Evolutionary conservation across 202 grass and related monocot genomes (phyloP).

Genomic region (Hordeum pubiflorum): DNA sequence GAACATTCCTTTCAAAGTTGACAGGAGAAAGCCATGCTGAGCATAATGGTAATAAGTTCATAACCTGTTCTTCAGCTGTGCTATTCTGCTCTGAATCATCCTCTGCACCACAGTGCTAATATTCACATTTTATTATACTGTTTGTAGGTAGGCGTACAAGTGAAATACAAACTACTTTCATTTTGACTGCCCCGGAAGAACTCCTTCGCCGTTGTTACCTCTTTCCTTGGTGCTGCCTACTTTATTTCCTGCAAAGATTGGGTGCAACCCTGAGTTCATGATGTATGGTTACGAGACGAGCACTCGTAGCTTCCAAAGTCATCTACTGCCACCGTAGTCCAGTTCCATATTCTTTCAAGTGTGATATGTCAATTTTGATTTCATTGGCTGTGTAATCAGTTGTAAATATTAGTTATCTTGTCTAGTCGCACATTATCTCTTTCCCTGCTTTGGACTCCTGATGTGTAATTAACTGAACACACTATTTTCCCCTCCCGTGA

Average conservation of each 20-base stretch:
- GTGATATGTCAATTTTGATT: background rate
- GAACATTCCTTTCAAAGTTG: slow-evolving; percentile 85
- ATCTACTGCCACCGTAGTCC: background rate
- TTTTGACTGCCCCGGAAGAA: background rate
- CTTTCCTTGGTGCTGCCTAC: background rate
- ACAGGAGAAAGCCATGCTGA: slow-evolving; percentile 84
- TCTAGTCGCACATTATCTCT: background rate
- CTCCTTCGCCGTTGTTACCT: background rate
- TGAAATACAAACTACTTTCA: background rate
- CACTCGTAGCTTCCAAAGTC: background rate
- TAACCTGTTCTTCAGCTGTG: background rate
- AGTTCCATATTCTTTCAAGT: slow-evolving; percentile 11
- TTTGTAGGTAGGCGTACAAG: slow-evolving; percentile 9
- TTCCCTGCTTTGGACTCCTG: background rate
- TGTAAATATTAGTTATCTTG: slow-evolving; percentile 5
- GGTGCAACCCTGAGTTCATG: background rate
- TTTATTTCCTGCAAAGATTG: slow-evolving; percentile 20
- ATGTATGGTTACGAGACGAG: background rate
- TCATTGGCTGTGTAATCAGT: background rate
- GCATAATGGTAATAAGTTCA: slow-evolving; percentile 24
- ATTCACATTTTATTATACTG: background rate
- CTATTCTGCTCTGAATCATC: background rate
- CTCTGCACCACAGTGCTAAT: background rate
- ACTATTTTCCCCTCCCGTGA: background rate
- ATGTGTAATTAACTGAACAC: slow-evolving; percentile 20